phyloP scores from a whole-genome alignment of 768 basidiomycete genomes.

The Lyophyllum decastes region DNA sequence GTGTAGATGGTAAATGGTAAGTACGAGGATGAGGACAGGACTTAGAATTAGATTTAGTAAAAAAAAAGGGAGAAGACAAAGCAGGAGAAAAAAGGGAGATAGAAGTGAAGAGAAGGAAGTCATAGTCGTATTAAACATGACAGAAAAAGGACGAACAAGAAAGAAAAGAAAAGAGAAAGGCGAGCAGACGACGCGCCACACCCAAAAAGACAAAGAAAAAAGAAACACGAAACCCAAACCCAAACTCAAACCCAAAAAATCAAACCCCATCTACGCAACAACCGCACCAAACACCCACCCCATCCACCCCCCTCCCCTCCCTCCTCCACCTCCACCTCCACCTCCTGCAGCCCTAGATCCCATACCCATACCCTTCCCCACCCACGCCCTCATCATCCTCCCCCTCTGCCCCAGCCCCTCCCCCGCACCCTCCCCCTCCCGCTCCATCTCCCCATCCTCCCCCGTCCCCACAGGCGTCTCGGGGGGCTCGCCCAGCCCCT shows the following conservation, averaged over 20 bases:
- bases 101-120: background rate
- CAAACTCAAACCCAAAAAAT: background rate
- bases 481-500: slow-evolving; percentile 65
- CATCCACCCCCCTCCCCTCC: slow-evolving; percentile 7
- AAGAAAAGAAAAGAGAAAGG: background rate
- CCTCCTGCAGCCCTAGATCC: slow-evolving; percentile 2
- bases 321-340: background rate
- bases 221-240: background rate
- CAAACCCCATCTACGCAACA: background rate
- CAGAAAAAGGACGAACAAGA: background rate
- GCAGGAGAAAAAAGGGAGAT: background rate
- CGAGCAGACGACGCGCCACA: too few relatives aligned
- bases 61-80: too few relatives aligned
- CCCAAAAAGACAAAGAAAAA: background rate
- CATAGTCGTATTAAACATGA: background rate
- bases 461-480: slow-evolving; percentile 26
- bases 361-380: background rate
- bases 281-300: slow-evolving; percentile 8
- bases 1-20: too few relatives aligned
- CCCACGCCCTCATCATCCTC: background rate
- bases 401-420: slow-evolving; percentile 7
- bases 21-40: too few relatives aligned
- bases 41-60: too few relatives aligned
- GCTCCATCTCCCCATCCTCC: slow-evolving; percentile 4
- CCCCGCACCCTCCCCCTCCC: background rate